Conservation (phyloP, 768 basidiomycete species). For the Russula sp. region DNA sequence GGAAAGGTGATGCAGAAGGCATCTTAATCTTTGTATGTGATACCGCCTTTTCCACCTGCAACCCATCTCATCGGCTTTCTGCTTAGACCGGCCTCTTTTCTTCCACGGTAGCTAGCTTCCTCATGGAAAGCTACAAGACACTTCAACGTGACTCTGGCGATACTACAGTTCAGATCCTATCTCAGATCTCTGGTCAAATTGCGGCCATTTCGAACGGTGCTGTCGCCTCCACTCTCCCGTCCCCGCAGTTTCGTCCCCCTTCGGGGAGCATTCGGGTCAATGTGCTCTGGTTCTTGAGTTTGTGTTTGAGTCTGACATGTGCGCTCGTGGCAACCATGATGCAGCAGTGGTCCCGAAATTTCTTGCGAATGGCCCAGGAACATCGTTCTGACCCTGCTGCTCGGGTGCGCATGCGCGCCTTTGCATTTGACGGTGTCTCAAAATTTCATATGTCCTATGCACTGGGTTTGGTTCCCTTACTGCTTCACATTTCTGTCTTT, state of each 20-base stretch:
- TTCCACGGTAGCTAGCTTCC: constrained; percentile 4
- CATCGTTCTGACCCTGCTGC: constrained; percentile 4
- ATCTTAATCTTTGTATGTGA: constrained; percentile 8
- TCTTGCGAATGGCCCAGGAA: constrained; percentile 4
- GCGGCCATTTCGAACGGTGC: neutral
- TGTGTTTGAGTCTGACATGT: constrained; percentile 11
- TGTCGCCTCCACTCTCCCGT: neutral
- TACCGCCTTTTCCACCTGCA: neutral
- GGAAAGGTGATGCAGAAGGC: constrained; percentile 2
- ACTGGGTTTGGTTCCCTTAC: constrained; percentile 7
- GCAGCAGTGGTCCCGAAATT: constrained; percentile 15
- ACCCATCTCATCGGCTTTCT: neutral
- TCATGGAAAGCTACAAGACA: constrained; percentile 8
- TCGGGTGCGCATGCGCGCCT: constrained; percentile 7
- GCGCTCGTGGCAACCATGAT: constrained; percentile 16
- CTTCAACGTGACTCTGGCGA: neutral
- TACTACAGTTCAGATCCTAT: neutral
- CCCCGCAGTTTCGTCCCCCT: neutral
- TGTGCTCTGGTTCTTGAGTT: constrained; percentile 16
- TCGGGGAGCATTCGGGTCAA: constrained; percentile 1
- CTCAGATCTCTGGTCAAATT: neutral
- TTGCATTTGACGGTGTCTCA: constrained; percentile 8
- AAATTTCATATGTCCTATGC: constrained; percentile 7
- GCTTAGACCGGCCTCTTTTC: constrained; percentile 2
- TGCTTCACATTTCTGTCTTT: constrained; percentile 17